A percentile compares a stretch with the other conserved stretches of the same genome.
phyloP scores from a whole-genome alignment of 257 asterid genomes.

The Solanum bulbocastanum region DNA sequence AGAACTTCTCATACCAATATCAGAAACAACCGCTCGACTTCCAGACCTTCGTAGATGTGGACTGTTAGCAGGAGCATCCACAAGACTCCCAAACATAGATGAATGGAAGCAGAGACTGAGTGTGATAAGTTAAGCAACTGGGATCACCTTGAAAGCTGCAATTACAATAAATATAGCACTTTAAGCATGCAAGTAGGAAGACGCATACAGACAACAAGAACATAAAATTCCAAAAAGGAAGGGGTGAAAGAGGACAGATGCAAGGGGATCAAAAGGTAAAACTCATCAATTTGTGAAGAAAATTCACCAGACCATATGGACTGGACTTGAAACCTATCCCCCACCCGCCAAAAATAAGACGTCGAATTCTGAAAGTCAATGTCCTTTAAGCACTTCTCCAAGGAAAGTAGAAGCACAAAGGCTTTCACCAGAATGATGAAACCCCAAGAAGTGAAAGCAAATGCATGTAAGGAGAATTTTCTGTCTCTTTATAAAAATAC shows the following conservation, averaged over 20 bases:
- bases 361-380: neutral
- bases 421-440: neutral
- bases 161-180: slow-evolving; percentile 6
- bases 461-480: neutral
- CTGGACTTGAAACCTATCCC: neutral
- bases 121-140: slow-evolving; percentile 7
- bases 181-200: neutral
- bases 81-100: slow-evolving; percentile 88
- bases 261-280: neutral
- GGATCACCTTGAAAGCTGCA: slow-evolving; percentile 13
- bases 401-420: neutral
- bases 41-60: slow-evolving; percentile 94
- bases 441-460: neutral
- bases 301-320: neutral
- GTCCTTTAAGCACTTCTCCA: neutral
- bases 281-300: neutral
- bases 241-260: neutral
- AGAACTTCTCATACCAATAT: slow-evolving; percentile 47
- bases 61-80: slow-evolving; percentile 52
- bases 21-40: slow-evolving; percentile 78
- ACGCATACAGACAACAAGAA: neutral
- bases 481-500: neutral
- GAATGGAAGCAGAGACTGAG: slow-evolving; percentile 29
- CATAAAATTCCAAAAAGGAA: neutral
- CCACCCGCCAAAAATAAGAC: neutral